A percentile compares a stretch with the other conserved stretches of the same genome.
These are phyloP conservation scores for Elaeis oleifera DNA, from an alignment of 202 grass and related monocot genomes.

Conservation along the genomic window DNA sequence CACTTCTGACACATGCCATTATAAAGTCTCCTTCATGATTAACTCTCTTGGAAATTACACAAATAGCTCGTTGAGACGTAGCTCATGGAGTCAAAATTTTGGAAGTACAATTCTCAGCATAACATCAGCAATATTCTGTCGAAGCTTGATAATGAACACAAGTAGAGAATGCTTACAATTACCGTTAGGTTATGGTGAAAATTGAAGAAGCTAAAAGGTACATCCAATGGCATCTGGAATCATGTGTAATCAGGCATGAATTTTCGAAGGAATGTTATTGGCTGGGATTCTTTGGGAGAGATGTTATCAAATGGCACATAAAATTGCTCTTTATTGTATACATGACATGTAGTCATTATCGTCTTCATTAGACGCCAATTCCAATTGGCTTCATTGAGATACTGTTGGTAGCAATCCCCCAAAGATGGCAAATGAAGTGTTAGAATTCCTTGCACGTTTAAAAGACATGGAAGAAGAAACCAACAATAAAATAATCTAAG, in stretches of 20 bases:
- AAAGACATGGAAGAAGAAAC: not conserved
- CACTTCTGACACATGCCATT: no score
- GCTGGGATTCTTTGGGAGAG: slow-evolving; percentile 58
- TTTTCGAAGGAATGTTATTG: slow-evolving; percentile 74
- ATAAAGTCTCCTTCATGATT: no score
- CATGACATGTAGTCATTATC: slow-evolving; percentile 91
- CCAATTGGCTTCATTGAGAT: slow-evolving; percentile 88
- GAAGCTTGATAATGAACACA: no score
- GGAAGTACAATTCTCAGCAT: no score
- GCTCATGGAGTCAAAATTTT: no score
- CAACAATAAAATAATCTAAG: slow-evolving; percentile 18
- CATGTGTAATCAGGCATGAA: slow-evolving; percentile 80
- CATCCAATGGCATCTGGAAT: slow-evolving; percentile 5
- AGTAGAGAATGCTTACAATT: no score
- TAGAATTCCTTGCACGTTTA: not conserved
- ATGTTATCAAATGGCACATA: slow-evolving; percentile 89
- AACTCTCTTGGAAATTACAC: no score
- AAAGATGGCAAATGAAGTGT: slow-evolving; percentile 8
- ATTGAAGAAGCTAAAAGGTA: no score
- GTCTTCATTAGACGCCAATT: slow-evolving; percentile 98
- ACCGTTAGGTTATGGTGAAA: no score
- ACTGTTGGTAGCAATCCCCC: slow-evolving; percentile 31
- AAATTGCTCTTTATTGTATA: slow-evolving; percentile 80
- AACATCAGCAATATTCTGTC: no score
- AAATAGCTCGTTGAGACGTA: no score